Percentiles rank a stretch among this genome's conserved stretches.
Evolutionary conservation across 129 eudicot genomes (phyloP).

Genomic region (Smallanthus sonchifolius): DNA sequence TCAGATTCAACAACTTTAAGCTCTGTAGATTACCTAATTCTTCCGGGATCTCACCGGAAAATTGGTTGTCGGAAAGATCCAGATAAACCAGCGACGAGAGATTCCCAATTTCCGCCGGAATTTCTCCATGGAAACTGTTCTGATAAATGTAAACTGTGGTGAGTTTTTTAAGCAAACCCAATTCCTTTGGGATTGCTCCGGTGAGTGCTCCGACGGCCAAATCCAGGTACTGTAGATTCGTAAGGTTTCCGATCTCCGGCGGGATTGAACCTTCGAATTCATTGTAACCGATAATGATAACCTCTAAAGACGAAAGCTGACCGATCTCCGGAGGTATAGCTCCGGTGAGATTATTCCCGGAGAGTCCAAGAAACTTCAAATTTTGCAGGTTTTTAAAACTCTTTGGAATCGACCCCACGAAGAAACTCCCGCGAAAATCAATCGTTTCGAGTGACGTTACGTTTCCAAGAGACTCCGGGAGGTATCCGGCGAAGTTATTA

Average conservation of each 20-base stretch:
- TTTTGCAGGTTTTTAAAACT: slow-evolving; percentile 45
- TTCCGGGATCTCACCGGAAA: slow-evolving; percentile 70
- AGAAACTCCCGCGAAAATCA: slow-evolving; percentile 74
- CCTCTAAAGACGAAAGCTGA: slow-evolving; percentile 53
- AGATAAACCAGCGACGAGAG: slow-evolving; percentile 44
- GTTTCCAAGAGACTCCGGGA: slow-evolving; percentile 58
- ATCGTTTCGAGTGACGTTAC: slow-evolving; percentile 47
- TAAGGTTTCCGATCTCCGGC: slow-evolving; percentile 62
- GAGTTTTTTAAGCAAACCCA: slow-evolving; percentile 65
- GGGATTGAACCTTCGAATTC: slow-evolving; percentile 72
- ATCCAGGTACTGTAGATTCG: slow-evolving; percentile 63
- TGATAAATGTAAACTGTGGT: slow-evolving; percentile 64
- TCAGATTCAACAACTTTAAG: slow-evolving; percentile 66
- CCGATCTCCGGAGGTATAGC: slow-evolving; percentile 60
- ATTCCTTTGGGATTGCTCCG: slow-evolving; percentile 61
- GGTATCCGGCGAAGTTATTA: slow-evolving; percentile 62
- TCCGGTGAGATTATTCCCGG: slow-evolving; percentile 83
- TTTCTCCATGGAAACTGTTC: slow-evolving; percentile 53
- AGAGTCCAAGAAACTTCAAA: slow-evolving; percentile 75
- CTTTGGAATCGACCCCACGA: slow-evolving; percentile 63
- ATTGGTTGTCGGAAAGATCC: slow-evolving; percentile 65
- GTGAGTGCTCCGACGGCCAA: slow-evolving; percentile 70
- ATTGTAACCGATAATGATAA: slow-evolving; percentile 76
- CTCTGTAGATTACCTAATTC: slow-evolving; percentile 52
- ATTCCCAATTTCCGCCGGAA: slow-evolving; percentile 66